Percentiles rank a stretch among this genome's conserved stretches.
These are phyloP conservation scores for Psilocybe cyanescens DNA, from an alignment of 768 basidiomycete genomes.

Conservation along the genomic window DNA sequence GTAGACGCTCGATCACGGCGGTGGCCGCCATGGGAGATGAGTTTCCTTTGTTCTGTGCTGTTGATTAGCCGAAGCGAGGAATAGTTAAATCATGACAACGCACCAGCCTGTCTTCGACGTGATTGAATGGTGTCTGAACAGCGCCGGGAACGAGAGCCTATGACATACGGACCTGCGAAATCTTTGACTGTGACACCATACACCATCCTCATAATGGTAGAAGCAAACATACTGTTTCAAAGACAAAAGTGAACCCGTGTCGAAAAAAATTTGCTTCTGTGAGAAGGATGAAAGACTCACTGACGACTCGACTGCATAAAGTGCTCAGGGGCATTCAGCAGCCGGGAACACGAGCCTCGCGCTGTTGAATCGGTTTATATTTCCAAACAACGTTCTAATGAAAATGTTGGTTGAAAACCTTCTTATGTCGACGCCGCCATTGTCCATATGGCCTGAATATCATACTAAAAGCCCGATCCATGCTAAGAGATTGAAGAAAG, in stretches of 20 bases:
- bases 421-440: constrained; percentile 50
- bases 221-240: constrained; percentile 42
- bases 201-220: constrained; percentile 43
- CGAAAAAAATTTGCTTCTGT: neutral
- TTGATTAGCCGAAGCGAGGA: too few relatives aligned
- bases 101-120: constrained; percentile 9
- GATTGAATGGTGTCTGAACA: constrained; percentile 19
- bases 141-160: constrained; percentile 24
- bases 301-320: constrained; percentile 21
- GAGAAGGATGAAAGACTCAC: constrained; percentile 13
- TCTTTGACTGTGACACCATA: constrained; percentile 31
- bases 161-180: constrained; percentile 38
- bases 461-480: constrained; percentile 41
- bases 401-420: constrained; percentile 53
- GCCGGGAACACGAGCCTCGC: constrained; percentile 41
- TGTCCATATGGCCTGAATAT: constrained; percentile 45
- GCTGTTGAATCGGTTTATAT: constrained; percentile 49
- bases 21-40: too few relatives aligned
- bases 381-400: constrained; percentile 39
- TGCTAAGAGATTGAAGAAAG: constrained; percentile 7
- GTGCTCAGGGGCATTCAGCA: constrained; percentile 14
- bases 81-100: too few relatives aligned
- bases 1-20: neutral
- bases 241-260: constrained; percentile 1
- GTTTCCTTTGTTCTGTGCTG: neutral